phyloP scores from a whole-genome alignment of 2,329 filamentous ascomycete species.

The Monosporascus sp. region DNA sequence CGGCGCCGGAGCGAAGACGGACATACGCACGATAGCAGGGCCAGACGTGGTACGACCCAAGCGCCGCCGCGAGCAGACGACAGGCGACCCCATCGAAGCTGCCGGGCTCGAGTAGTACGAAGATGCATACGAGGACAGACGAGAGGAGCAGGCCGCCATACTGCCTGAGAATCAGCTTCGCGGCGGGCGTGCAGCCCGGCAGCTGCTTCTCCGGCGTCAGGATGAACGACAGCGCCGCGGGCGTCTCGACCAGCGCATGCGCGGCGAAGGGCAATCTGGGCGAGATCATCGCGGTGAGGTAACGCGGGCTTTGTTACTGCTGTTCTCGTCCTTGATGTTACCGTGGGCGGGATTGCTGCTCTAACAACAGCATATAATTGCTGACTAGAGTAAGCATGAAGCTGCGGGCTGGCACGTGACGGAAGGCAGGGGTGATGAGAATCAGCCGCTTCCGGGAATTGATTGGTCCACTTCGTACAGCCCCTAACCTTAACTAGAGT shows the following conservation, averaged over 20 bases:
- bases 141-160: slow-evolving; percentile 42
- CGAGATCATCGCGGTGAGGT: slow-evolving; percentile 10
- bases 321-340: too few relatives aligned
- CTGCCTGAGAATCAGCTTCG: slow-evolving; percentile 38
- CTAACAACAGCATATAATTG: too few relatives aligned
- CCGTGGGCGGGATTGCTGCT: too few relatives aligned
- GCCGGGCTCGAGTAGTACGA: slow-evolving; percentile 25
- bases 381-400: too few relatives aligned
- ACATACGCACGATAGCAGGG: slow-evolving; percentile 38
- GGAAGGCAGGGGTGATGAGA: too few relatives aligned
- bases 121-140: slow-evolving; percentile 37
- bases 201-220: slow-evolving; percentile 37
- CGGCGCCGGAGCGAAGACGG: slow-evolving; percentile 23
- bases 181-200: slow-evolving; percentile 31
- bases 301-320: too few relatives aligned
- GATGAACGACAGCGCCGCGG: slow-evolving; percentile 42
- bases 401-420: too few relatives aligned
- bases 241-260: slow-evolving; percentile 34
- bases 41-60: slow-evolving; percentile 45
- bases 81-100: slow-evolving; percentile 24
- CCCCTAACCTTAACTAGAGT: too few relatives aligned
- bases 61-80: slow-evolving; percentile 30
- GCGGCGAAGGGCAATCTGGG: slow-evolving; percentile 29
- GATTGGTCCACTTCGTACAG: too few relatives aligned
- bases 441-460: too few relatives aligned